Base-by-base conservation (phyloP, 2,329 filamentous ascomycete species). In the Rosellinia necatrix region DNA sequence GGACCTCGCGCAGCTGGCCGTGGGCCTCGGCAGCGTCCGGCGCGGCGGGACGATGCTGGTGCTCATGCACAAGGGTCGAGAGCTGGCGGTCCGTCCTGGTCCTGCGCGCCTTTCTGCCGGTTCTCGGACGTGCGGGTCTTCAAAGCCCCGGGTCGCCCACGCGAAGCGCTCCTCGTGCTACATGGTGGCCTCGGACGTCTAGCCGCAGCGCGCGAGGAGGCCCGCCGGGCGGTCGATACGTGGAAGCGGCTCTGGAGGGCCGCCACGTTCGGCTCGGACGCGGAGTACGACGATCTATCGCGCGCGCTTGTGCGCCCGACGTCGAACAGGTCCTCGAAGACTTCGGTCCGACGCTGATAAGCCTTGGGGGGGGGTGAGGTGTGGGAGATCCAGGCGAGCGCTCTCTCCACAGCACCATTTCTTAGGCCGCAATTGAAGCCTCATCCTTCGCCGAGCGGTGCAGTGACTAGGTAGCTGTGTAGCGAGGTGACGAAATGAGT, bases 91-190 rank as follows among this genome's bases (percentile, higher is more conserved):
- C 70, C 0, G 66, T 76, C 2, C 40, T 63, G 0, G 41, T 78
- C 0, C 38, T 84, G 8, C 63, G 72, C 12, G 64, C 57, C n/a
- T 0, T 78, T 84, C 35, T 60, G 49, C 12, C 63, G 66, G n/a
- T 80, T 84, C 51, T 68, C 78, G 0, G 40, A 64, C 0, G 62
- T 83, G 0, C 37, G 54, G 19, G 59, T 82, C 0, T 78, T 74
- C 64, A 85, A 84, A n/a, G 62, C 78, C 78, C 0, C 59, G 6
- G 1, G 64, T 6, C 1, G 61, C 55, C 2, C 78, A 84, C 54
- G 64, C 61, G 1, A 77, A 67, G 17, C 68, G 75, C 3, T 79
- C 76, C 0, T 82, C 79, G 0, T 85, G 83, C 59, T 84, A 85
- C 62, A 69, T 83, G 63, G 57, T 84, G 8, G 80, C 80, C 2